Base-by-base conservation (phyloP, 371 early-diverging fungal species). In the Actinomucor elegans region DNA sequence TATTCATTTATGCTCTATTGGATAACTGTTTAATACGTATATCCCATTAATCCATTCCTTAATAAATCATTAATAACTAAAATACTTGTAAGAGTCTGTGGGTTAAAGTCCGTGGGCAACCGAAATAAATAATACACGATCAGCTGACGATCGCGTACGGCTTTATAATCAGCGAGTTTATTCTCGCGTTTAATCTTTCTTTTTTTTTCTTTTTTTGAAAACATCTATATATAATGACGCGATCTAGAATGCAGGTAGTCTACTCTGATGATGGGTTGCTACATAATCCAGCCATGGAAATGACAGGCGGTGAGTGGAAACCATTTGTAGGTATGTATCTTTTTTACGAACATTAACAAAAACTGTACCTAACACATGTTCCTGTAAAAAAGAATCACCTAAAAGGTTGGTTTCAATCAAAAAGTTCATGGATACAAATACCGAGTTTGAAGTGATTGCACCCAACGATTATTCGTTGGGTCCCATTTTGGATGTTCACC, bases 401-500 rank as follows among this genome's bases (percentile, higher is more conserved):
- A 57, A 66, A 43, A 62, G 79, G n/a, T 57, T 72, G 8, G 32
- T 46, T 8, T 63, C 63, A 2, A 71, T 73, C 40, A 71, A 66
- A 20, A 41, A 37, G 21, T 60, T 49, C 7, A 62, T 75, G 14
- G 68, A 68, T 37, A 26, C 28, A 3, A 37, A 69, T 38, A 31
- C 57, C 48, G 58, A 66, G 3, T 78, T 73, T 46, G 20, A 48
- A 14, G 50, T 82, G 0, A 29, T 69, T 0, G 33, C 49, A 2
- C 74, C 81, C 6, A 48, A 24, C 5, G 88, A 88, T 50, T 79
- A 79, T 59, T 79, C 83, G 1, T 12, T 80, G 5, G 77, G 43
- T 0, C 84, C 86, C 8, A 85, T 89, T 48, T 49, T 76, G 8
- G 61, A 66, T 5, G 79, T 88, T 2, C 90, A 89, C 52, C 57